Percentiles rank a stretch among this genome's conserved stretches.
Evolutionary conservation across 495 filamentous ascomycete genomes (phyloP).

Genomic region (Xylona heveae): DNA sequence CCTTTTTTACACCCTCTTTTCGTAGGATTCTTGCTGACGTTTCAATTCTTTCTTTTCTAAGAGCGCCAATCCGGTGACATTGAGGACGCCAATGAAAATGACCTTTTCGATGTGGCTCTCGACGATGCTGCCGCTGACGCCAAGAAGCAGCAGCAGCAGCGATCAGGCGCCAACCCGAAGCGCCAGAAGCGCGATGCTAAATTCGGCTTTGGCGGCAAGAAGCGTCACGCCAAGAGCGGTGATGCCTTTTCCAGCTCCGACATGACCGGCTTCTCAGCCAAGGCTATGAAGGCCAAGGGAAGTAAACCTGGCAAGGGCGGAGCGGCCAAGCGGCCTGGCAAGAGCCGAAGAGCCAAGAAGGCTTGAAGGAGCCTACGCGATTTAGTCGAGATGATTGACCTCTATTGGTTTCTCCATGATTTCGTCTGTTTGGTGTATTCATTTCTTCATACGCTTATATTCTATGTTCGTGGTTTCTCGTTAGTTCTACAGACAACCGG

Average conservation of each 20-base stretch:
- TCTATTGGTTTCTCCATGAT: too few relatives aligned
- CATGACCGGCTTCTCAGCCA: constrained; percentile 48
- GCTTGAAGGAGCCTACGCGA: constrained; percentile 3
- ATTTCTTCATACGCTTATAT: too few relatives aligned
- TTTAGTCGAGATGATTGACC: too few relatives aligned
- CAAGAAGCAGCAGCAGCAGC: constrained; percentile 14
- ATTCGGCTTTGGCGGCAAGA: constrained; percentile 90
- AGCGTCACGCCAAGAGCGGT: constrained; percentile 67
- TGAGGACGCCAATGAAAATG: constrained; percentile 44
- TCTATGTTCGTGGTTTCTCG: too few relatives aligned
- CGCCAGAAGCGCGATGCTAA: constrained; percentile 83
- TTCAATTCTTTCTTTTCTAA: constrained; percentile 19
- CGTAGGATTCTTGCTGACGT: background rate
- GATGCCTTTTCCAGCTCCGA: constrained; percentile 65
- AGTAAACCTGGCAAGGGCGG: constrained; percentile 21
- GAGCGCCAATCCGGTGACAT: constrained; percentile 60
- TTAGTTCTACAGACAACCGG: too few relatives aligned
- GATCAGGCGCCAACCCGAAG: constrained; percentile 31
- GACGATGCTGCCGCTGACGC: constrained; percentile 43
- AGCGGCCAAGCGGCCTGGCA: constrained; percentile 33
- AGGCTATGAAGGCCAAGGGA: constrained; percentile 55
- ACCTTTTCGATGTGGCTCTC: constrained; percentile 86
- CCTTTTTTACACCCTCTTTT: background rate
- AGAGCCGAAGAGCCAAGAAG: constrained; percentile 33
- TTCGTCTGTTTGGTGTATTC: too few relatives aligned